Percentiles rank a stretch among this genome's conserved stretches.
phyloP scores from a whole-genome alignment of 1,284 basidiomycete genomes.

The Sporisorium exsertum region DNA sequence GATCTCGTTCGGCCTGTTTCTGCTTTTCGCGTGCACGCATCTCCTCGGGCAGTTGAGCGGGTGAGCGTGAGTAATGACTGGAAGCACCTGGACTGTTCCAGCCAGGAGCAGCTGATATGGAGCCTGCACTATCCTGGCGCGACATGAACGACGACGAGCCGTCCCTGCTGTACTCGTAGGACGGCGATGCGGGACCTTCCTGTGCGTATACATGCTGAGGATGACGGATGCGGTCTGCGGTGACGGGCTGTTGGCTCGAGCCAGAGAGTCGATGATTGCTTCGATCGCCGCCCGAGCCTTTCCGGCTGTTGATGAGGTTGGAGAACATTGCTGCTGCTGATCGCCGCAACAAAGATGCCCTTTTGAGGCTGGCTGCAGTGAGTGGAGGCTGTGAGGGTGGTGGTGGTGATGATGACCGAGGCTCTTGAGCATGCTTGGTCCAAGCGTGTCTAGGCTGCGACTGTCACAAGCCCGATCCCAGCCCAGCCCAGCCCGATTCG shows the following conservation, averaged over 20 bases:
- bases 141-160: slow-evolving; percentile 27
- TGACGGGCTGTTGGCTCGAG: slow-evolving; percentile 26
- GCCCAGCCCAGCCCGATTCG: too few species aligned
- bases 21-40: slow-evolving; percentile 51
- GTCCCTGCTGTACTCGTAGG: slow-evolving; percentile 23
- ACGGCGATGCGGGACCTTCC: slow-evolving; percentile 26
- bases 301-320: slow-evolving; percentile 47
- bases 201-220: slow-evolving; percentile 45
- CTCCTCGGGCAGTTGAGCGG: slow-evolving; percentile 55
- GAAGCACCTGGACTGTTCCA: slow-evolving; percentile 27
- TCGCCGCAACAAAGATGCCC: slow-evolving; percentile 2
- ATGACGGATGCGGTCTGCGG: slow-evolving; percentile 47
- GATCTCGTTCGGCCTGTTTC: slow-evolving; percentile 42
- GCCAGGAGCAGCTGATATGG: slow-evolving; percentile 24
- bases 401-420: background rate
- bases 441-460: too few species aligned
- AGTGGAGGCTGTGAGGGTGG: slow-evolving; percentile 5
- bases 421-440: background rate
- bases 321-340: slow-evolving; percentile 32
- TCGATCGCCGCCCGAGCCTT: slow-evolving; percentile 43
- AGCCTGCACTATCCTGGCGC: slow-evolving; percentile 45
- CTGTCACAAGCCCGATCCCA: too few species aligned
- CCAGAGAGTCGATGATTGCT: slow-evolving; percentile 36
- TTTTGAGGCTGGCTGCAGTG: background rate
- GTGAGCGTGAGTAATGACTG: slow-evolving; percentile 26